A percentile compares a stretch with the other conserved stretches of the same genome.
phyloP scores from a whole-genome alignment of 2,329 filamentous ascomycete species.

The Aspergillus fijiensis region DNA sequence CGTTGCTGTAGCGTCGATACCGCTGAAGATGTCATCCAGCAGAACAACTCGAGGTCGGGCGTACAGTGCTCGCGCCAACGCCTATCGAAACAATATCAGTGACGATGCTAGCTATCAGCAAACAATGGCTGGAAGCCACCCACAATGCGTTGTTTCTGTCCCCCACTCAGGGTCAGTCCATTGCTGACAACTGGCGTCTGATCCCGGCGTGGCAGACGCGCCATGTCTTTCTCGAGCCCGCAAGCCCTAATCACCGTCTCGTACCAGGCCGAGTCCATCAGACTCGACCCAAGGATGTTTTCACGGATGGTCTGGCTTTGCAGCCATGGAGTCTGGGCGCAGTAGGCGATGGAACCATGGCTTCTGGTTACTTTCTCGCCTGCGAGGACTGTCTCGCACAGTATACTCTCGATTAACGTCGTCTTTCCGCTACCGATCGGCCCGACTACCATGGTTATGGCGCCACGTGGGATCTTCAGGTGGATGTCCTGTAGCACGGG shows the following conservation, averaged over 20 bases:
- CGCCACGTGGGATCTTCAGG: constrained; percentile 13
- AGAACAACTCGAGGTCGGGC: constrained; percentile 43
- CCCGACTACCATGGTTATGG: constrained; percentile 35
- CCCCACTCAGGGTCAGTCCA: constrained; percentile 47
- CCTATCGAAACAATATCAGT: constrained; percentile 8
- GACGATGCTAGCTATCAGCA: neutral
- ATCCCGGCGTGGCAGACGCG: constrained; percentile 28
- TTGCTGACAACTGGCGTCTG: constrained; percentile 43
- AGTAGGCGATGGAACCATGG: constrained; percentile 20
- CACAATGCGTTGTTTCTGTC: constrained; percentile 47
- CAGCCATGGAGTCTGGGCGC: constrained; percentile 24
- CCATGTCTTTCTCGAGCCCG: constrained; percentile 30
- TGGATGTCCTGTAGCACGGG: constrained; percentile 19
- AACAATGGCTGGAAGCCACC: constrained; percentile 1
- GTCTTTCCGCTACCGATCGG: constrained; percentile 49
- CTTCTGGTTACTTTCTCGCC: constrained; percentile 2
- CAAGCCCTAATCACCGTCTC: constrained; percentile 26
- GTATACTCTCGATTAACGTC: constrained; percentile 38
- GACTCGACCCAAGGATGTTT: constrained; percentile 26
- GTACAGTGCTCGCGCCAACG: constrained; percentile 47
- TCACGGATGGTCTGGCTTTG: constrained; percentile 21
- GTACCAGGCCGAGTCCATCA: constrained; percentile 33
- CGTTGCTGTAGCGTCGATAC: constrained; percentile 45
- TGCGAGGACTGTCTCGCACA: constrained; percentile 29
- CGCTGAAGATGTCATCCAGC: constrained; percentile 50